Conservation (phyloP, 345 rosid species). For the Salix viminalis region DNA sequence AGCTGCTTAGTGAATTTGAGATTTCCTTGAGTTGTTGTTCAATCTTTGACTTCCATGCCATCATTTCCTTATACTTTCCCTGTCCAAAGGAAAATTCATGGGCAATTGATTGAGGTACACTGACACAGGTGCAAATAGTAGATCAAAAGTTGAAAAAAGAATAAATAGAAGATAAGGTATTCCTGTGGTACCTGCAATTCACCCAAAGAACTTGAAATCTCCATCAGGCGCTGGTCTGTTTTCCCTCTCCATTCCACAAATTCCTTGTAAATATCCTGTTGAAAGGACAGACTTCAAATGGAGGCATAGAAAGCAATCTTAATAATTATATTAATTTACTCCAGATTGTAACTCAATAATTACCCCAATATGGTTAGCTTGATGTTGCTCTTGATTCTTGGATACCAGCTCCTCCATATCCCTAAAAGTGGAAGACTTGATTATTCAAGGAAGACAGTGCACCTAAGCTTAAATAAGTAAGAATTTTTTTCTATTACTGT, state of each 20-base stretch:
- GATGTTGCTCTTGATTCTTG: conserved; percentile 48
- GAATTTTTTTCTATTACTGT: neutral
- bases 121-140: neutral
- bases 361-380: conserved; percentile 53
- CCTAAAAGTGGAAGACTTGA: conserved; percentile 26
- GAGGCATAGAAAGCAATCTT: conserved; percentile 1
- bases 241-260: conserved; percentile 52
- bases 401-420: conserved; percentile 46
- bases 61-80: conserved; percentile 56
- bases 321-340: neutral
- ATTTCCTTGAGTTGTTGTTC: conserved; percentile 67
- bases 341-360: conserved; percentile 16
- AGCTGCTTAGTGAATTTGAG: conserved; percentile 43
- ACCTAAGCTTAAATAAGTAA: neutral
- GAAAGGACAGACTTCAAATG: conserved; percentile 1
- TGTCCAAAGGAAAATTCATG: conserved; percentile 16
- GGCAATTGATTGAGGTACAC: neutral
- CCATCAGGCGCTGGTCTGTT: conserved; percentile 52
- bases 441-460: neutral
- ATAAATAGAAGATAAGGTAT: neutral
- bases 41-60: conserved; percentile 57
- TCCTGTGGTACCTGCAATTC: conserved; percentile 58
- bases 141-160: neutral
- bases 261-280: conserved; percentile 55
- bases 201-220: conserved; percentile 63